phyloP scores from a whole-genome alignment of 2,329 filamentous ascomycete genomes.

The Botrytis fragariae region DNA sequence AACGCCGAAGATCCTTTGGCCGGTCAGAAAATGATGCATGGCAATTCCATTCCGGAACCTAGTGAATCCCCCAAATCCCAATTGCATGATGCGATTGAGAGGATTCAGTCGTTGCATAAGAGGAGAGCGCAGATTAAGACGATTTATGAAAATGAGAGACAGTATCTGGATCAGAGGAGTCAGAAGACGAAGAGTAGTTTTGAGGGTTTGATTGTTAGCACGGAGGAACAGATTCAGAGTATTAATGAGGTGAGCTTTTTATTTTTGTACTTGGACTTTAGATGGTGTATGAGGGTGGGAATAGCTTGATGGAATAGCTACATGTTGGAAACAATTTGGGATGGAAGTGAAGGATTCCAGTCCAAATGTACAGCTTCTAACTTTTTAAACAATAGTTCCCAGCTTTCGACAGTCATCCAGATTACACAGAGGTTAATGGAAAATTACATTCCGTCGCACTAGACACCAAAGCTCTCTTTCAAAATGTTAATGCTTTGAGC shows the following conservation, averaged over 20 bases:
- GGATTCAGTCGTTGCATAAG: slow-evolving; percentile 18
- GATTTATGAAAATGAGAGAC: slow-evolving; percentile 19
- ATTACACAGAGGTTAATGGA: slow-evolving; percentile 21
- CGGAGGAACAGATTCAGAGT: slow-evolving; percentile 22
- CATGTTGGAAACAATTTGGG: neutral
- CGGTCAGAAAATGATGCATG: slow-evolving; percentile 10
- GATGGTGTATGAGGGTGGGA: neutral
- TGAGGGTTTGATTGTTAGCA: slow-evolving; percentile 20
- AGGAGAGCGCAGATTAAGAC: slow-evolving; percentile 14
- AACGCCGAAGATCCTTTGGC: slow-evolving; percentile 6
- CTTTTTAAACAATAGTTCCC: slow-evolving; percentile 1
- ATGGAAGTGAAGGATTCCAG: neutral
- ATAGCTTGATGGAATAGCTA: neutral
- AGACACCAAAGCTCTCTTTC: slow-evolving; percentile 19
- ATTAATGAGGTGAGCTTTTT: slow-evolving; percentile 17
- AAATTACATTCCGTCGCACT: slow-evolving; percentile 17
- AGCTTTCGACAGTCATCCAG: slow-evolving; percentile 21
- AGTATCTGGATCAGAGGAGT: slow-evolving; percentile 18
- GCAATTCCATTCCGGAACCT: slow-evolving; percentile 16
- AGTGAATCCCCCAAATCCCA: slow-evolving; percentile 16
- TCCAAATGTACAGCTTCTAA: neutral
- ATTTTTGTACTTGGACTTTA: neutral
- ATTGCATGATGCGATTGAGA: slow-evolving; percentile 20
- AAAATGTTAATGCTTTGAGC: slow-evolving; percentile 18
- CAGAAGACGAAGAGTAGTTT: slow-evolving; percentile 20